Evolutionary conservation across 441 rosid genomes (phyloP).

Genomic region (Cnidoscolus chayamansa): DNA sequence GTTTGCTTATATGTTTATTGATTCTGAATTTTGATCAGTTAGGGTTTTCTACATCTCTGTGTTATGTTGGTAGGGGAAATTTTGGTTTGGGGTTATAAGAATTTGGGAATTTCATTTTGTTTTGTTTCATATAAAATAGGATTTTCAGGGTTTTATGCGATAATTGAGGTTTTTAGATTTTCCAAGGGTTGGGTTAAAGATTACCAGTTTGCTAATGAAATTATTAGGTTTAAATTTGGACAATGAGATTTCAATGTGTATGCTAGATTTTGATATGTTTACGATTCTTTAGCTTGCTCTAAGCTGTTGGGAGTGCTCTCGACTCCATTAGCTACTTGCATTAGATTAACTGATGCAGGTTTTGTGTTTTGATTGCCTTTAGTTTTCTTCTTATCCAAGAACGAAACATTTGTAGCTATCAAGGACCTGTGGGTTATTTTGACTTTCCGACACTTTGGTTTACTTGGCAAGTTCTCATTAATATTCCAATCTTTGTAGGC

Average conservation of each 20-base stretch:
- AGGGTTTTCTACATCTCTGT: constrained; percentile 25
- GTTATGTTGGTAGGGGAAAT: background rate
- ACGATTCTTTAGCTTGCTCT: background rate
- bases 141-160: constrained; percentile 23
- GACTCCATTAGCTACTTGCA: background rate
- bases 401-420: too few species aligned
- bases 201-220: background rate
- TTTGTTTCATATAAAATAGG: background rate
- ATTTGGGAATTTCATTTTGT: constrained; percentile 6
- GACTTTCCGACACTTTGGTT: background rate
- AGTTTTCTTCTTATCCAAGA: background rate
- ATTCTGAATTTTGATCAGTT: background rate
- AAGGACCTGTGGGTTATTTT: too few species aligned
- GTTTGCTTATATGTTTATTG: background rate
- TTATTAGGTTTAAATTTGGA: background rate
- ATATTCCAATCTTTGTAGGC: background rate
- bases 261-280: background rate
- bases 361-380: background rate
- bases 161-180: constrained; percentile 14
- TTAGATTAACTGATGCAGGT: background rate
- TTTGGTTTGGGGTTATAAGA: constrained; percentile 3
- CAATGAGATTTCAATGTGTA: background rate
- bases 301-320: background rate
- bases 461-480: too few species aligned
- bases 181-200: background rate